Conservation (phyloP, 2,329 filamentous ascomycete genomes). For the Xenosphaeropsis pyriputrescens region DNA sequence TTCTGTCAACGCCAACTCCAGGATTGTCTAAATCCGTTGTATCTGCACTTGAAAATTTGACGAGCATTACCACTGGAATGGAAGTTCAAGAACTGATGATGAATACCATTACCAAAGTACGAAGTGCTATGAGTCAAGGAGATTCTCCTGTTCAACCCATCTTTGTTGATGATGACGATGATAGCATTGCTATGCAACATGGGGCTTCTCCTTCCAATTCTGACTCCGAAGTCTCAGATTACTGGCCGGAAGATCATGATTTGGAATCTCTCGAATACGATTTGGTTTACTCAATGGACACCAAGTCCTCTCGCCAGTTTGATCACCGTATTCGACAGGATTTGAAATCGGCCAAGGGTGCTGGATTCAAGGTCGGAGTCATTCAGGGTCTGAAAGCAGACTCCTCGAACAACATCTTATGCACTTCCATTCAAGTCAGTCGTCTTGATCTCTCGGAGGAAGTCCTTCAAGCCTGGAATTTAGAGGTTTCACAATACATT, state of each 20-base stretch:
- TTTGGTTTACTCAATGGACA: too few relatives aligned
- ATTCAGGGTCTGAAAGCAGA: constrained; percentile 29
- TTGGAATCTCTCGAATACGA: too few relatives aligned
- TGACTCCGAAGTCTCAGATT: too few relatives aligned
- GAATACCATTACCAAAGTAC: constrained; percentile 9
- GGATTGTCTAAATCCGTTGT: constrained; percentile 23
- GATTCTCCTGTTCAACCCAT: constrained; percentile 6
- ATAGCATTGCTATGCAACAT: constrained; percentile 3
- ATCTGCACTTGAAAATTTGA: constrained; percentile 14
- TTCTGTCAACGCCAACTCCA: constrained; percentile 25
- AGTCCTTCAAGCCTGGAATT: constrained; percentile 62
- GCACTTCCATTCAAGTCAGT: constrained; percentile 52
- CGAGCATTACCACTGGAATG: constrained; percentile 8
- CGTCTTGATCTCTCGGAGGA: constrained; percentile 63
- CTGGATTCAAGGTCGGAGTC: constrained; percentile 58
- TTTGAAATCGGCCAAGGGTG: constrained; percentile 40
- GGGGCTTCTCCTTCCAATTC: too few relatives aligned
- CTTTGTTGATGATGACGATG: constrained; percentile 17
- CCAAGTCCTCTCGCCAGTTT: constrained; percentile 4
- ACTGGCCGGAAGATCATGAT: too few relatives aligned
- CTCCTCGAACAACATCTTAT: constrained; percentile 34
- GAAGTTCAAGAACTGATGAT: constrained; percentile 11
- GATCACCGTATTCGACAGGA: constrained; percentile 37
- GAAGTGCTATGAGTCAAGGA: constrained; percentile 3
- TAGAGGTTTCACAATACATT: constrained; percentile 52